A percentile compares a stretch with the other conserved stretches of the same genome.
phyloP scores from a whole-genome alignment of 345 rosid species.

The Salix caprea region DNA sequence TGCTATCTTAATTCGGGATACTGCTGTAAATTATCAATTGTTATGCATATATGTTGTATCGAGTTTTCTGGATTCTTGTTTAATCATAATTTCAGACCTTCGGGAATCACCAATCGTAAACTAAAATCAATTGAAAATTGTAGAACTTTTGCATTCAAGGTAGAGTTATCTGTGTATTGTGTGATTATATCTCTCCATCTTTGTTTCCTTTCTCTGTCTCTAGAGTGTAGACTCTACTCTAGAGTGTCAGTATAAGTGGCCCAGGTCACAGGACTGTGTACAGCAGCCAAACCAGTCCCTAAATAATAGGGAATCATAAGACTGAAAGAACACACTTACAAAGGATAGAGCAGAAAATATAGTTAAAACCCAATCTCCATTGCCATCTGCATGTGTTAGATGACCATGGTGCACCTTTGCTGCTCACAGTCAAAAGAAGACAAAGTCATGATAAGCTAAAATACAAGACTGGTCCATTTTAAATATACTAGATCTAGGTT shows the following conservation, averaged over 20 bases:
- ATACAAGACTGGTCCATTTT: not conserved
- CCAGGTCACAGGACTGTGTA: not conserved
- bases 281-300: not conserved
- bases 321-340: constrained; percentile 43
- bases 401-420: constrained; percentile 92
- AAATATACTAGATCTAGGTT: not conserved
- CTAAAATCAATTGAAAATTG: no score
- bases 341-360: constrained; percentile 82
- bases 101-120: no score
- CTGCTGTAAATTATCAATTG: no score
- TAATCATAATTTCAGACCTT: no score
- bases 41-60: no score
- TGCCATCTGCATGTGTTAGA: constrained; percentile 87
- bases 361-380: constrained; percentile 96
- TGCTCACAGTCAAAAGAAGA: constrained; percentile 28
- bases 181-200: not conserved
- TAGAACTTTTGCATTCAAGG: no score
- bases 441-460: not conserved
- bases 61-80: no score
- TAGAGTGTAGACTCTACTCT: no score
- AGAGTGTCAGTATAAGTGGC: not conserved
- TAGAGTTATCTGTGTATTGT: not conserved
- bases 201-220: not conserved
- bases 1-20: no score
- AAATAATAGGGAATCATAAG: no score